Percentiles rank a stretch among this genome's conserved stretches.
These are phyloP conservation scores for Ceratopteris richardii DNA, from an alignment of 75 land plant genomes.

Conservation along the genomic window DNA sequence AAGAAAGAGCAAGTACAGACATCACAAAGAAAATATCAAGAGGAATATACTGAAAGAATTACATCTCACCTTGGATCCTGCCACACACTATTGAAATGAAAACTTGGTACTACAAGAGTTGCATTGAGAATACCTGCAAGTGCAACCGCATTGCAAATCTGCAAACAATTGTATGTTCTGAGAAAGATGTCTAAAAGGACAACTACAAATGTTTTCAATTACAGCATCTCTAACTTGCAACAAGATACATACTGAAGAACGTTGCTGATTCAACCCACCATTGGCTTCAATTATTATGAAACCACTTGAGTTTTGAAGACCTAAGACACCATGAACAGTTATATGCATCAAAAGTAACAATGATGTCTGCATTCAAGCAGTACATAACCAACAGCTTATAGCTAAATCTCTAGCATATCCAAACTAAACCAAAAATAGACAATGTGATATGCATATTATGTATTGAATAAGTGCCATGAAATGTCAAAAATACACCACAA, in stretches of 20 bases:
- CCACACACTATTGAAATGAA: slow-evolving; percentile 74
- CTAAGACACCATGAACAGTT: slow-evolving; percentile 23
- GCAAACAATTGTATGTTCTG: slow-evolving; percentile 5
- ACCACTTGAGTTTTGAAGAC: slow-evolving; percentile 36
- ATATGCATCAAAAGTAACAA: not conserved
- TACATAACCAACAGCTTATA: too few relatives aligned
- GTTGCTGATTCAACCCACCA: slow-evolving; percentile 87
- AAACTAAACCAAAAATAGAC: too few relatives aligned
- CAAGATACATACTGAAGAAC: slow-evolving; percentile 50
- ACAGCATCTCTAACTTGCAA: not conserved
- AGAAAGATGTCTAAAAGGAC: not conserved
- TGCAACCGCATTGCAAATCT: slow-evolving; percentile 96
- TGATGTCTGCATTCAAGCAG: not conserved
- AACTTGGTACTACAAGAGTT: slow-evolving; percentile 66
- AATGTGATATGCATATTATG: too few relatives aligned
- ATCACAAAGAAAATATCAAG: too few relatives aligned
- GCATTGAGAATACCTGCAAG: slow-evolving; percentile 77
- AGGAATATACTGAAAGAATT: too few relatives aligned
- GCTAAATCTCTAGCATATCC: too few relatives aligned
- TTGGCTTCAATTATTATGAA: slow-evolving; percentile 75
- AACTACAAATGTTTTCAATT: not conserved
- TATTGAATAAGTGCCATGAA: too few relatives aligned
- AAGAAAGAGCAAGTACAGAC: too few relatives aligned
- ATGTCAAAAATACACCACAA: too few relatives aligned
- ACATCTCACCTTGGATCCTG: slow-evolving; percentile 54